Evolutionary conservation across 2,329 filamentous ascomycete species (phyloP), one percentile per base, ranked within the genome.

Genomic region (Colletotrichum eremochloae): DNA sequence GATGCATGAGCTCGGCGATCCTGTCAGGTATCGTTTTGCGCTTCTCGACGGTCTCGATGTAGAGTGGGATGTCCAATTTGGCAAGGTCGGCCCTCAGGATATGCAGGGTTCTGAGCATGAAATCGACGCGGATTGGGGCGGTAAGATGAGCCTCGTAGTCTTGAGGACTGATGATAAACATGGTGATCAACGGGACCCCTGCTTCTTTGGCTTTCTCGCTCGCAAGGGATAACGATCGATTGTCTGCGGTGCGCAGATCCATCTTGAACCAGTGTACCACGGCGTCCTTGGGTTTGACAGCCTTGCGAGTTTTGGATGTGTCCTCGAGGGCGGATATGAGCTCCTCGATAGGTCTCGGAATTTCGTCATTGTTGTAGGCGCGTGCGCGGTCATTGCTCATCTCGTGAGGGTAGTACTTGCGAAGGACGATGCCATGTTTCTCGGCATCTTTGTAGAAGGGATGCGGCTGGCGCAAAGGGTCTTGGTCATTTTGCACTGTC

Each of bases 181-280:
- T 81, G 67, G 90, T 89, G 48, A 97, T 88, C 48, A 97, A 82
- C 1, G 94, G 92, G 0, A 95, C 86, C 0, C 88, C 87, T n/a
- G 89, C 86, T 48, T 90, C 86, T 70, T 89, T 90, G 1, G 94
- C 94, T 69, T 82, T 83, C 69, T 90, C 83, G 67, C 88, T 90
- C 0, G 95, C 95, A 73, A 91, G 81, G 44, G 88, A 86, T 33
- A 97, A 81, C 0, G 89, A 89, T 11, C 88, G 92, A 79, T 97
- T 97, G 80, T 98, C 95, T 0, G 83, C 81, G 1, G 88, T 86
- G 3, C 95, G 88, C 63, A 97, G 82, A 79, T 97, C 95, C 77
- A 89, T 90, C 82, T 96, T 97, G 85, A 96, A 97, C 95, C 95
- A 97, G 81, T 97, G 94, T 0, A 97, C 89, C 0, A 97, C 92